phyloP scores from a whole-genome alignment of 75 land plant genomes.

The Cunninghamia lanceolata region DNA sequence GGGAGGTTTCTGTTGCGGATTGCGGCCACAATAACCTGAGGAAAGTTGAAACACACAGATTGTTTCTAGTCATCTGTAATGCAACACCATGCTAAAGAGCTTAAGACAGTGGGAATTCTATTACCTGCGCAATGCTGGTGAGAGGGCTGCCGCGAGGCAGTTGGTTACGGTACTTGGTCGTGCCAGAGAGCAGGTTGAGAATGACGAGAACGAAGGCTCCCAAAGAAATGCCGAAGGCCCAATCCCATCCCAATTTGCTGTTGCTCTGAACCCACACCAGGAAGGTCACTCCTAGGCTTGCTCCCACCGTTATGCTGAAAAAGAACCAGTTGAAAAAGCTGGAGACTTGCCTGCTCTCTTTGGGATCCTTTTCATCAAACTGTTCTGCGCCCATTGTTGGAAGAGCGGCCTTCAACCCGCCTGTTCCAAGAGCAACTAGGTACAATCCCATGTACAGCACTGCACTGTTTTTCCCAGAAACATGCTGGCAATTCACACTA shows the following conservation, averaged over 20 bases:
- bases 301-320: conserved; percentile 36
- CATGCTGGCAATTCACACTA: not conserved
- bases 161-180: conserved; percentile 16
- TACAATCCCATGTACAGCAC: conserved; percentile 36
- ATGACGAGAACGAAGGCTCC: conserved; percentile 24
- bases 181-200: conserved; percentile 5
- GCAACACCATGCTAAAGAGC: too few species aligned
- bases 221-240: conserved; percentile 43
- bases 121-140: conserved; percentile 38
- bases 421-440: conserved; percentile 49
- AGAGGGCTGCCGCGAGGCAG: conserved; percentile 48
- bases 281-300: conserved; percentile 35
- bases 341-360: conserved; percentile 37
- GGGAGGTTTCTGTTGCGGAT: not conserved
- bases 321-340: conserved; percentile 61
- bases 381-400: conserved; percentile 65
- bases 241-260: conserved; percentile 27
- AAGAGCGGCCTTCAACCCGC: conserved; percentile 38
- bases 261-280: conserved; percentile 56
- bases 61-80: not conserved
- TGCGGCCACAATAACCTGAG: not conserved
- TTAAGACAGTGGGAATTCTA: not conserved
- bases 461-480: conserved; percentile 9
- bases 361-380: conserved; percentile 47
- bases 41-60: not conserved